phyloP scores from a whole-genome alignment of 345 rosid species.

The Heritiera fomes region DNA sequence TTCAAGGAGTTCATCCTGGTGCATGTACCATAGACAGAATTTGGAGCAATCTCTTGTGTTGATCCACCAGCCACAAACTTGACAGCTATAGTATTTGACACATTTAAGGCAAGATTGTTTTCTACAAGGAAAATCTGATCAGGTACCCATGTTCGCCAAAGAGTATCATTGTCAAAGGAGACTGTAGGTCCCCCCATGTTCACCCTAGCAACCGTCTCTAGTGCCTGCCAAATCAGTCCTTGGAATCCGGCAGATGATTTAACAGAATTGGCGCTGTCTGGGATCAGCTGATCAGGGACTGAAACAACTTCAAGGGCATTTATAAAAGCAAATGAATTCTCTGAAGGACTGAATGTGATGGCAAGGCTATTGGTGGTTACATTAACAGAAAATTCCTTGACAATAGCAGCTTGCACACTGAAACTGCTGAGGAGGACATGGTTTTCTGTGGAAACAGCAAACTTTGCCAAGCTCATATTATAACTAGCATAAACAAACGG shows the following conservation, averaged over 20 bases:
- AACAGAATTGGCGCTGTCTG: constrained; percentile 33
- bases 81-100: constrained; percentile 52
- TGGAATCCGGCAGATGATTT: constrained; percentile 38
- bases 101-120: constrained; percentile 39
- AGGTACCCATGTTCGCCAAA: constrained; percentile 78
- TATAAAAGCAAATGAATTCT: constrained; percentile 60
- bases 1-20: constrained; percentile 51
- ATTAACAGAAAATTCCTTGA: constrained; percentile 72
- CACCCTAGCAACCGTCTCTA: constrained; percentile 72
- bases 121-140: constrained; percentile 46
- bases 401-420: constrained; percentile 33
- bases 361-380: constrained; percentile 49
- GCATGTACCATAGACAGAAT: constrained; percentile 70
- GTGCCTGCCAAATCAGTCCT: constrained; percentile 56
- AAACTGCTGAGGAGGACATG: constrained; percentile 58
- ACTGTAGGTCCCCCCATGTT: constrained; percentile 86
- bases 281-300: constrained; percentile 60
- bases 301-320: constrained; percentile 85
- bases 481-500: constrained; percentile 57
- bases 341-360: constrained; percentile 60
- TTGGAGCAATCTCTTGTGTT: constrained; percentile 61
- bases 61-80: constrained; percentile 47
- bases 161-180: constrained; percentile 59
- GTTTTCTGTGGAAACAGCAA: constrained; percentile 55
- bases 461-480: constrained; percentile 58